Conservation (phyloP, 192 early-diverging fungal species). For the Pilaira anomala region DNA sequence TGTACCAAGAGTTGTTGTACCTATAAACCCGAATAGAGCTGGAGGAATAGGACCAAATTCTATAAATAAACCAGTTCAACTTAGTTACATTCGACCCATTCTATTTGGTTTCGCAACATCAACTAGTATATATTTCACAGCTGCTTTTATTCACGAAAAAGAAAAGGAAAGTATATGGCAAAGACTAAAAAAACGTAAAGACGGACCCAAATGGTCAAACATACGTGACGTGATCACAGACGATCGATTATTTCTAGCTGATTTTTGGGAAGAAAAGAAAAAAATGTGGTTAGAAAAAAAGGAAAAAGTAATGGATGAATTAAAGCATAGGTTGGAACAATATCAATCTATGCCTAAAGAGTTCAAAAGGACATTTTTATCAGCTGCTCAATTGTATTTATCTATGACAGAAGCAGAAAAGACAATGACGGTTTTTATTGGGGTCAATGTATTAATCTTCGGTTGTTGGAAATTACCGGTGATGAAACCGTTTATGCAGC, state of each 20-base stretch:
- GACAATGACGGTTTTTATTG: constrained; percentile 52
- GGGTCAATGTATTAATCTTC: constrained; percentile 69
- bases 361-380: background rate
- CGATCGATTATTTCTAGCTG: background rate
- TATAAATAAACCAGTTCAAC: too few relatives aligned
- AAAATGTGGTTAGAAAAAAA: constrained; percentile 17
- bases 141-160: constrained; percentile 5
- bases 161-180: constrained; percentile 11
- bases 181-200: background rate
- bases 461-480: constrained; percentile 65
- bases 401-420: constrained; percentile 6
- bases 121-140: background rate
- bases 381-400: background rate
- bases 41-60: too few relatives aligned
- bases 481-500: constrained; percentile 63
- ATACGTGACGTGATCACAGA: background rate
- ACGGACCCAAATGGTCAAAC: background rate
- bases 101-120: background rate
- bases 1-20: too few relatives aligned
- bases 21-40: too few relatives aligned
- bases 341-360: background rate
- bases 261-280: background rate
- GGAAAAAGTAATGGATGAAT: background rate
- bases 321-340: constrained; percentile 2
- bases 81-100: background rate